phyloP scores from a whole-genome alignment of 2,329 filamentous ascomycete species.

The Fragosphaeria purpurea region DNA sequence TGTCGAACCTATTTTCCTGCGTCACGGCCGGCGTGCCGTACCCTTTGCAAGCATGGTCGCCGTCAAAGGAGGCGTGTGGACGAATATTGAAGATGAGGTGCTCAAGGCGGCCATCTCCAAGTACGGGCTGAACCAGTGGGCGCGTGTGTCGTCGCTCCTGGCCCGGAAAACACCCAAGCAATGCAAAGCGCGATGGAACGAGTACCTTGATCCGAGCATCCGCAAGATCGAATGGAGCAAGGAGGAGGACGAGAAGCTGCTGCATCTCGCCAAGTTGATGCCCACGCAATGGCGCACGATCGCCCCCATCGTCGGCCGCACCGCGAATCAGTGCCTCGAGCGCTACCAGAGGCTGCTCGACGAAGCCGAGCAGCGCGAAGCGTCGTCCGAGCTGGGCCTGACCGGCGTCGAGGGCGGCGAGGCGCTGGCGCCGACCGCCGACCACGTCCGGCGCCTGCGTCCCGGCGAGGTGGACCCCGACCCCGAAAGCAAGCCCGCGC shows the following conservation, averaged over 20 bases:
- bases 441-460: constrained; percentile 79
- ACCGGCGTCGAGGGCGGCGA: constrained; percentile 81
- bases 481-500: constrained; percentile 88
- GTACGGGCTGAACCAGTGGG: constrained; percentile 96
- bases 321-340: constrained; percentile 93
- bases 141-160: constrained; percentile 90
- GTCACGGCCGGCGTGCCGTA: no score
- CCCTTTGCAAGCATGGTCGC: constrained; percentile 47
- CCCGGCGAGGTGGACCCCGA: constrained; percentile 96
- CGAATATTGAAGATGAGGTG: constrained; percentile 83
- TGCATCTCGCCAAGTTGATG: constrained; percentile 96
- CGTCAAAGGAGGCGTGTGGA: constrained; percentile 67
- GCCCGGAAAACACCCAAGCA: constrained; percentile 97
- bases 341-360: constrained; percentile 94
- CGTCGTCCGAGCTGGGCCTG: constrained; percentile 61
- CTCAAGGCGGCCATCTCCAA: constrained; percentile 92
- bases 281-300: constrained; percentile 99
- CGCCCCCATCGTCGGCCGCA: constrained; percentile 89
- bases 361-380: constrained; percentile 85
- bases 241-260: constrained; percentile 94
- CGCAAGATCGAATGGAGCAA: constrained; percentile 99
- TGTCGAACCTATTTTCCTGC: no score
- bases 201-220: constrained; percentile 97
- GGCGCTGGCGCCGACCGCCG: constrained; percentile 75
- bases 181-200: constrained; percentile 96